A percentile compares a stretch with the other conserved stretches of the same genome.
Conservation (phyloP, 75 land plant genomes). For the Pinus taeda region DNA sequence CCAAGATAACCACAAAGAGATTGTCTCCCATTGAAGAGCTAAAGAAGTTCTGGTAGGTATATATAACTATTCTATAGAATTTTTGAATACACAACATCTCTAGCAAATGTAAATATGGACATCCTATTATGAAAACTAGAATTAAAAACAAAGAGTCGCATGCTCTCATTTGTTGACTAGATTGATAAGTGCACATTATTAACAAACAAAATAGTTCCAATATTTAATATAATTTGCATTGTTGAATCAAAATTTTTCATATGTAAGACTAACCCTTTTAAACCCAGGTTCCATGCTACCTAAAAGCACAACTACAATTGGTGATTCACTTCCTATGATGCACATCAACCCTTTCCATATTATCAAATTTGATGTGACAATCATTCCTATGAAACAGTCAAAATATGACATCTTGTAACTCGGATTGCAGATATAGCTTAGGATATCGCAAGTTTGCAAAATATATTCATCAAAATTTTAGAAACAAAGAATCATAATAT, state of each 20-base stretch:
- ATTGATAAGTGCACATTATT: neutral
- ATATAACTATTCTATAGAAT: neutral
- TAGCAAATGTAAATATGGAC: neutral
- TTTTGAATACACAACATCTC: neutral
- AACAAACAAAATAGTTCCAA: neutral
- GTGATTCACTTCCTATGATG: conserved; percentile 75
- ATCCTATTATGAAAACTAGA: neutral
- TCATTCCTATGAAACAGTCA: conserved; percentile 49
- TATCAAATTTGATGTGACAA: conserved; percentile 68
- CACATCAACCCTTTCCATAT: conserved; percentile 84
- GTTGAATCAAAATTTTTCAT: neutral
- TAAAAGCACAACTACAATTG: conserved; percentile 87
- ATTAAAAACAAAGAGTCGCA: neutral
- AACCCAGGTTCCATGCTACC: conserved; percentile 94
- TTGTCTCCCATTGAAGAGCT: neutral
- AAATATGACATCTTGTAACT: neutral
- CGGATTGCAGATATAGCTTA: neutral
- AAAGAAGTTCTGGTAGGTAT: neutral
- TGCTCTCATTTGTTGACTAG: neutral
- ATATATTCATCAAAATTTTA: no score
- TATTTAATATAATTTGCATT: neutral
- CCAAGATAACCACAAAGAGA: neutral
- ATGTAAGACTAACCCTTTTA: conserved; percentile 41
- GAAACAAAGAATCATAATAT: no score
- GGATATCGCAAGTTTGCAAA: neutral